phyloP scores from a whole-genome alignment of 169 alveolate genomes.

The Miamiensis avidus region DNA sequence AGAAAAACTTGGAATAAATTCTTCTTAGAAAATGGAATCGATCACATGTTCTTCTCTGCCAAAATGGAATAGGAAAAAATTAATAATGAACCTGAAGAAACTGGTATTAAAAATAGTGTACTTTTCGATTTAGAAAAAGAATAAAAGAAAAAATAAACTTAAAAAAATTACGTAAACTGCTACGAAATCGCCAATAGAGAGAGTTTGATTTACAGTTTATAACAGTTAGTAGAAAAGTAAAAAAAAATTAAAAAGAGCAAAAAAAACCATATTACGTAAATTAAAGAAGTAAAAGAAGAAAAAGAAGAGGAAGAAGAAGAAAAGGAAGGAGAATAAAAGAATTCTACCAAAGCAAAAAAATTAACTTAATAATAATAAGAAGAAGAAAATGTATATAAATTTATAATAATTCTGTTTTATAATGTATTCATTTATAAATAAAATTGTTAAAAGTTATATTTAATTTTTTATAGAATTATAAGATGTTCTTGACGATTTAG shows the following conservation, averaged over 20 bases:
- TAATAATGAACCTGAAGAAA: conserved; percentile 53
- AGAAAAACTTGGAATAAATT: conserved; percentile 92
- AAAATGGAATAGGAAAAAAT: conserved; percentile 63
- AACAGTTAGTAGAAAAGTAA: conserved; percentile 16
- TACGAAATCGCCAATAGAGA: conserved; percentile 18
- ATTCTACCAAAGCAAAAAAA: background rate
- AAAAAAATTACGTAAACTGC: conserved; percentile 34
- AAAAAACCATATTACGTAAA: conserved; percentile 11
- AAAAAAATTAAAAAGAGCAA: conserved; percentile 30
- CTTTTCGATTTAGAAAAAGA: conserved; percentile 12
- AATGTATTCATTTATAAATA: too few relatives aligned
- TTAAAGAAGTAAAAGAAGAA: background rate
- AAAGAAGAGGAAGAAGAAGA: conserved; percentile 21
- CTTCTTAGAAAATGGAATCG: conserved; percentile 84
- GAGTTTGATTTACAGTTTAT: background rate
- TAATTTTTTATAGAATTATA: too few relatives aligned
- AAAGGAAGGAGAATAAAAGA: conserved; percentile 26
- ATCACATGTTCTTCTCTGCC: conserved; percentile 94
- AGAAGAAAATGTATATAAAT: too few relatives aligned
- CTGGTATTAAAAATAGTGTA: conserved; percentile 20
- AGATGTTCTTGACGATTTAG: too few relatives aligned
- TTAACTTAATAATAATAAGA: background rate
- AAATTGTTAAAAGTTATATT: too few relatives aligned
- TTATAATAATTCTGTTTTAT: too few relatives aligned
- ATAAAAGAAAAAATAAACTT: conserved; percentile 26